These are phyloP conservation scores for Candida sphagnicola DNA, from an alignment of 805 yeast genomes.

Conservation along the genomic window DNA sequence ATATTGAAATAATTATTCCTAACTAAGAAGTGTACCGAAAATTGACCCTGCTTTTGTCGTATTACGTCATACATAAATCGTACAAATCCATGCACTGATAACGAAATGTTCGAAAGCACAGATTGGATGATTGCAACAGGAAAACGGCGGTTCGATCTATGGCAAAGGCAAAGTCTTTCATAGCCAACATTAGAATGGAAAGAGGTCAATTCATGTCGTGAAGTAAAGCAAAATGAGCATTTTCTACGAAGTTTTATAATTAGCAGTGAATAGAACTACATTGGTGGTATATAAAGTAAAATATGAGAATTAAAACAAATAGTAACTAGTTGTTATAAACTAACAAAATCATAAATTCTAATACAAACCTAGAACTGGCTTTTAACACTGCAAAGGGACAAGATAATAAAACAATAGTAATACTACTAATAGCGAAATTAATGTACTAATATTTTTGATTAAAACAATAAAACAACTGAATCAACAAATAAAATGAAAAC, in stretches of 20 bases:
- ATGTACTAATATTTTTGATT: neutral
- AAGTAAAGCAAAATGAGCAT: too few species aligned
- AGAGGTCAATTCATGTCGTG: too few species aligned
- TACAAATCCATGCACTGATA: too few species aligned
- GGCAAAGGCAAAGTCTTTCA: too few species aligned
- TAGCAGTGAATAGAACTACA: too few species aligned
- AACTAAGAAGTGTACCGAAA: neutral
- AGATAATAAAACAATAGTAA: neutral
- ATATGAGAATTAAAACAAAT: neutral
- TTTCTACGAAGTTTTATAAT: too few species aligned
- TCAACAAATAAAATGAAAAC: slow-evolving; percentile 2
- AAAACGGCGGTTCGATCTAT: too few species aligned
- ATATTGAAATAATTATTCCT: slow-evolving; percentile 6
- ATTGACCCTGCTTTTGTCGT: neutral
- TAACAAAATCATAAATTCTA: neutral
- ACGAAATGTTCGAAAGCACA: too few species aligned
- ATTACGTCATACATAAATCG: neutral
- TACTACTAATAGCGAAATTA: neutral
- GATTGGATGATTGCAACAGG: too few species aligned
- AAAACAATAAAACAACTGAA: slow-evolving; percentile 1
- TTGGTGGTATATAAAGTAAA: too few species aligned
- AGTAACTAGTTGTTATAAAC: neutral
- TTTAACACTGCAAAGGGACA: neutral
- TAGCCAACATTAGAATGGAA: too few species aligned
- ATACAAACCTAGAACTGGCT: neutral